Base-by-base conservation (phyloP, 148 eudicot species). In the Rhododendron simsii region DNA sequence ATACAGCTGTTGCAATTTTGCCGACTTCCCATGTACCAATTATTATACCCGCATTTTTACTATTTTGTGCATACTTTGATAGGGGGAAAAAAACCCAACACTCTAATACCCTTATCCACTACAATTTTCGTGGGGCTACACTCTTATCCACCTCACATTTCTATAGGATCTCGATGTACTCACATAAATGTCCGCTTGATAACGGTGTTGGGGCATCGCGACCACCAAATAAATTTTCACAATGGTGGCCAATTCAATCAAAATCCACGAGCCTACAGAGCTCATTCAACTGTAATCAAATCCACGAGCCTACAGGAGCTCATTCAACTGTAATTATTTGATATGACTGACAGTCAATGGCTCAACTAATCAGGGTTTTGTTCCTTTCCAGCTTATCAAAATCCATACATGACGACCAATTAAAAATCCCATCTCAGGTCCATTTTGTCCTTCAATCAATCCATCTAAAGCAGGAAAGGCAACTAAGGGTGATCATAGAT, bases 351-450 rank as follows among this genome's bases (percentile, higher is more conserved):
- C n/a, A 26, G 74, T 82, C 73, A 82, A 21, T 61, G 76, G 76
- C n/a, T 65, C 37, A 83, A 83, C 73, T 6, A 83, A 83, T 82
- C 33, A 65, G 47, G 39, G 26, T 11, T 82, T 65, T n/a, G 45
- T 18, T 44, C 77, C 55, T 44, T 83, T 44, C 16, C 35, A 83
- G 76, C 75, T 65, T 63, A 65, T 65, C 84, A 69, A 65, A 65
- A 65, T 44, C n/a, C n/a, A 45, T 7, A 44, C 77, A 44, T 65
- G 76, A 33, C 37, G 1, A 26, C 33, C 57, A 65, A 67, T 26
- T 26, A 10, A 67, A 26, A 67, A 67, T 67, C 84, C 75, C 76
- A 83, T 83, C 77, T n/a, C 30, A n/a, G 84, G 55, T 37, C 84
- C 77, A 44, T n/a, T 61, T 26, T 14, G 77, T 41, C 76, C 77